Base-by-base conservation (phyloP, 371 early-diverging fungal genomes). In the Mucor indicus region DNA sequence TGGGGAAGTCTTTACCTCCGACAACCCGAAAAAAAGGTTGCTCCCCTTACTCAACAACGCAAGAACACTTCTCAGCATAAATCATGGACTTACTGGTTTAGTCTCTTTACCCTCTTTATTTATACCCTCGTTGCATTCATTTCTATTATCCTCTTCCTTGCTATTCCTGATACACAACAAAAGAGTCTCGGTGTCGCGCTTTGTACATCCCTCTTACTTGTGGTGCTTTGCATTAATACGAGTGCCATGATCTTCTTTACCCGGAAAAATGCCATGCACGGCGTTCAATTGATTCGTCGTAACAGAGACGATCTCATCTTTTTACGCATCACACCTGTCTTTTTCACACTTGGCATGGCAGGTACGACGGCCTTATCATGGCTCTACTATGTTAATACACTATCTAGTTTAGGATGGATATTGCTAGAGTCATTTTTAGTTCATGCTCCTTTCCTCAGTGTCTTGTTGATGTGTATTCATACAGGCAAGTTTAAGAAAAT, bases 1-100 rank as follows among this genome's bases (percentile, higher is more conserved):
- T 58, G 59, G 59, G 53, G 59, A 20, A 58, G 59, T 29, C 47
- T 58, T 17, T 58, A 58, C 29, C n/a, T 58, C 27, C 36, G 59
- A 13, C 48, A 58, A 15, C 48, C 59, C 6, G 59, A 58, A 23
- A 58, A 58, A 36, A 27, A 22, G 38, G 29, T 40, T 40, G 17
- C n/a, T n/a, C n/a, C n/a, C 31, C 38, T 38, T 43, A 27, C 23
- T 20, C 33, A 29, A 9, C 25, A 3, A 24, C 10, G 17, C 49
- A 55, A 32, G 33, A 38, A 36, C 37, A 48, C 22, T 20, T 22
- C 32, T 17, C 20, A n/a, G 24, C 50, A 12, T 39, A 36, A 49
- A 22, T 53, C 59, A 8, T 58, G 59, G 59, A 44, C 43, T 4
- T 58, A 58, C 22, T 53, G 48, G 48, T 38, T 45, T 8, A 53